Conservation (phyloP, 1,284 basidiomycete species). For the Puccinia triticina region DNA sequence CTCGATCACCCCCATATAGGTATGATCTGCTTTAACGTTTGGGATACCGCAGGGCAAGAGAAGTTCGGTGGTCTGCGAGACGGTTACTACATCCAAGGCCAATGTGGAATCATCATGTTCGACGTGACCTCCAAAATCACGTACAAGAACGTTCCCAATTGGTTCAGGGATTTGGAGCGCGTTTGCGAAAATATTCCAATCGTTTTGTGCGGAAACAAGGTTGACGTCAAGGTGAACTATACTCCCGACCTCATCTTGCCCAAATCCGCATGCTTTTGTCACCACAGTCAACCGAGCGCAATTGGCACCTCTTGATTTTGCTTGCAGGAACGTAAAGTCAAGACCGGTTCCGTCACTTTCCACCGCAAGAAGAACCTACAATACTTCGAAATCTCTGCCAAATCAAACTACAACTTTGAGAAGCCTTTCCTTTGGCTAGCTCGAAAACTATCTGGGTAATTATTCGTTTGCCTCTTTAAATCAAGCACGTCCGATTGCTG, state of each 20-base stretch:
- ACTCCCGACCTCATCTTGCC: neutral
- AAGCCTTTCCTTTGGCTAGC: conserved; percentile 99
- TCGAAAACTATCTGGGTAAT: conserved; percentile 86
- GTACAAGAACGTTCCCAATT: conserved; percentile 99
- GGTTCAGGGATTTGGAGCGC: conserved; percentile 99
- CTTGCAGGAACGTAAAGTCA: conserved; percentile 94
- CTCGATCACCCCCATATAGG: conserved; percentile 67
- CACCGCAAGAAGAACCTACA: conserved; percentile 99
- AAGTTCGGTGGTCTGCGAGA: conserved; percentile 98
- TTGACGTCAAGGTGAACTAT: conserved; percentile 87
- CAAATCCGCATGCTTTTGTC: neutral
- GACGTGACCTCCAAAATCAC: conserved; percentile 99
- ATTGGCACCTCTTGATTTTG: neutral
- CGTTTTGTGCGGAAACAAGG: conserved; percentile 99
- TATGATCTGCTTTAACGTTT: conserved; percentile 98
- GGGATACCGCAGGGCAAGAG: conserved; percentile 99
- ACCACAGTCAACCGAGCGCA: neutral
- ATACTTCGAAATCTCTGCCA: conserved; percentile 99
- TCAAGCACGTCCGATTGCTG: neutral
- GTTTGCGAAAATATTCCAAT: conserved; percentile 99
- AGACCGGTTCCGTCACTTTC: conserved; percentile 98
- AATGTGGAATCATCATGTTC: conserved; percentile 99
- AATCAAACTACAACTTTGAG: conserved; percentile 99
- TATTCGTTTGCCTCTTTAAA: neutral
- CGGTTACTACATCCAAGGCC: conserved; percentile 98